Evolutionary conservation across 2,329 filamentous ascomycete genomes (phyloP).

Genomic region (Colletotrichum cereale): DNA sequence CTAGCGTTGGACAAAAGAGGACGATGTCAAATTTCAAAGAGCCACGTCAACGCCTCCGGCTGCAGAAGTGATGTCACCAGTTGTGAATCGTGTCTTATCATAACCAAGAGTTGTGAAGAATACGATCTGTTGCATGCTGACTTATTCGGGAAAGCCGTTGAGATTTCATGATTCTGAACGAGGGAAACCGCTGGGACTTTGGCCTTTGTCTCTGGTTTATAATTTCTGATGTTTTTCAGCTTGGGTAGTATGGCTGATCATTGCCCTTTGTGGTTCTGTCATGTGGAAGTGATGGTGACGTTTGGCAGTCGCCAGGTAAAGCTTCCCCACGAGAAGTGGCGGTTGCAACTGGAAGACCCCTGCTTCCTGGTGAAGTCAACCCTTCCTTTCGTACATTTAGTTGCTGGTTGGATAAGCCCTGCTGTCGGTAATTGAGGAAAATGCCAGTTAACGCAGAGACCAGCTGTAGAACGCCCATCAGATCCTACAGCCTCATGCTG

Average conservation of each 20-base stretch:
- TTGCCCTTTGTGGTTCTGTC: background rate
- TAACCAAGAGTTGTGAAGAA: background rate
- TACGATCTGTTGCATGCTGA: background rate
- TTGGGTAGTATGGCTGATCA: background rate
- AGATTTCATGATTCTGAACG: background rate
- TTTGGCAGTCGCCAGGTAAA: background rate
- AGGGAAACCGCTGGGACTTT: background rate
- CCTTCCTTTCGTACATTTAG: background rate
- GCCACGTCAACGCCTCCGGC: slow-evolving; percentile 23
- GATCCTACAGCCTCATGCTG: background rate
- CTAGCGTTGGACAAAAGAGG: slow-evolving; percentile 17
- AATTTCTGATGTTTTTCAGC: background rate
- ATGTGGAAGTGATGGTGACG: background rate
- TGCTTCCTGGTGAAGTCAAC: background rate
- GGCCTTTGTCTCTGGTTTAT: background rate
- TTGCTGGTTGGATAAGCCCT: background rate
- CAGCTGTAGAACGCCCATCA: background rate
- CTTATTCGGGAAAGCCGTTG: background rate
- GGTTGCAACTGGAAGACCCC: background rate
- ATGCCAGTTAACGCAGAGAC: background rate
- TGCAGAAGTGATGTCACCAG: slow-evolving; percentile 32
- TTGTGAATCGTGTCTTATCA: slow-evolving; percentile 2
- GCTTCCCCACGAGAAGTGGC: background rate
- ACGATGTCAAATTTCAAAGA: background rate
- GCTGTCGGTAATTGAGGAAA: background rate